These are phyloP conservation scores for Hortaea werneckii DNA, from an alignment of 2,329 filamentous ascomycete genomes.

Conservation along the genomic window DNA sequence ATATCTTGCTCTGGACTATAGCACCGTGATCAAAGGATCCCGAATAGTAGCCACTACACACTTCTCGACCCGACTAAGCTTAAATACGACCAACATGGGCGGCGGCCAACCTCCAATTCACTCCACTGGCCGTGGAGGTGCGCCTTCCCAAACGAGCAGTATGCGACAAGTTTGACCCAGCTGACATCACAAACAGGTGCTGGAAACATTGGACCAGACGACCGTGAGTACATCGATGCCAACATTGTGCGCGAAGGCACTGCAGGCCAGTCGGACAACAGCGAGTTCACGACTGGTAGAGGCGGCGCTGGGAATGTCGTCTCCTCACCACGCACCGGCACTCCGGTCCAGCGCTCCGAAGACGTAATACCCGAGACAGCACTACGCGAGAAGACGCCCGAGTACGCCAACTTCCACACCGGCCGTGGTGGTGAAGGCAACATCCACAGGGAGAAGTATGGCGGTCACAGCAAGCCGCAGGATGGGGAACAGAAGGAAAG, in stretches of 20 bases:
- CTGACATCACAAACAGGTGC: constrained; percentile 32
- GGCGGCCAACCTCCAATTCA: constrained; percentile 14
- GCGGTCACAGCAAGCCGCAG: constrained; percentile 31
- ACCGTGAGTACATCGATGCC: constrained; percentile 35
- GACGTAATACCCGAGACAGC: constrained; percentile 37
- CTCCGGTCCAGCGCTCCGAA: constrained; percentile 14
- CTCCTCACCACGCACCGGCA: constrained; percentile 18
- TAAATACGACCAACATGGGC: not conserved
- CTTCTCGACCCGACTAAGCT: too few species aligned
- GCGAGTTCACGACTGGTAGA: constrained; percentile 30
- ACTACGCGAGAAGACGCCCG: constrained; percentile 22
- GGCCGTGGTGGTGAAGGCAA: constrained; percentile 40
- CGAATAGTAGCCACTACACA: too few species aligned
- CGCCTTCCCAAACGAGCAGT: not conserved
- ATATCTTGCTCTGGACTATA: too few species aligned
- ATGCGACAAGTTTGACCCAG: not conserved
- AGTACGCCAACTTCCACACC: constrained; percentile 38
- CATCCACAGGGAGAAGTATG: constrained; percentile 38
- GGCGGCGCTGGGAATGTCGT: constrained; percentile 34
- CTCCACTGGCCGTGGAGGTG: constrained; percentile 51
- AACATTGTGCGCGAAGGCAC: constrained; percentile 37
- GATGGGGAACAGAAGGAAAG: constrained; percentile 20
- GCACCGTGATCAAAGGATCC: too few species aligned
- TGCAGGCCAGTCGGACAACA: constrained; percentile 27
- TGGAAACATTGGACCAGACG: constrained; percentile 48